Evolutionary conservation across 2,329 filamentous ascomycete species (phyloP).

Genomic region (Colletotrichum truncatum): DNA sequence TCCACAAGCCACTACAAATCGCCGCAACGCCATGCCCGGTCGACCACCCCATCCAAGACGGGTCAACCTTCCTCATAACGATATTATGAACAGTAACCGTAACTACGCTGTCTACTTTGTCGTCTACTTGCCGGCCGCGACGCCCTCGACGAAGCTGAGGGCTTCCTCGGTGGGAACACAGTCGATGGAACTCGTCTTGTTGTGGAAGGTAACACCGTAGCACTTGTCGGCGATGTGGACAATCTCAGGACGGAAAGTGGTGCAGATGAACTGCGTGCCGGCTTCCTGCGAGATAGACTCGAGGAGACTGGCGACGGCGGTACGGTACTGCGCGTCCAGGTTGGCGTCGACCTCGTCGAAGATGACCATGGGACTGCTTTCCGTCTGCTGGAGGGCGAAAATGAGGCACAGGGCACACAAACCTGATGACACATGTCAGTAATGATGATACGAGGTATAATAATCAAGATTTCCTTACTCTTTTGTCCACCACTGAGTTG

Average conservation of each 20-base stretch:
- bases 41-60: not conserved
- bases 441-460: not conserved
- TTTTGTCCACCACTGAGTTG: conserved; percentile 98
- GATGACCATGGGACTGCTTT: conserved; percentile 97
- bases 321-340: conserved; percentile 96
- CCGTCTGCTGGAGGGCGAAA: conserved; percentile 98
- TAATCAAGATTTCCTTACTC: conserved; percentile 65
- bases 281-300: conserved; percentile 77
- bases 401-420: conserved; percentile 96
- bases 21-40: conserved; percentile 28
- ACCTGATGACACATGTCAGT: conserved; percentile 59
- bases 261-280: conserved; percentile 91
- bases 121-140: conserved; percentile 46
- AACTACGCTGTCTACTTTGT: not conserved
- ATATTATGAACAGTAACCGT: conserved; percentile 4
- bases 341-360: conserved; percentile 99
- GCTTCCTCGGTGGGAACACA: conserved; percentile 89
- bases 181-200: conserved; percentile 94
- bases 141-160: conserved; percentile 92
- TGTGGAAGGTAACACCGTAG: conserved; percentile 93
- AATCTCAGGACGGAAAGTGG: conserved; percentile 97
- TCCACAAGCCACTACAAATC: conserved; percentile 16
- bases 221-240: conserved; percentile 95
- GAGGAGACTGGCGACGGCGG: conserved; percentile 90
- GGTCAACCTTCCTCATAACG: not conserved